A percentile compares a stretch with the other conserved stretches of the same genome.
These are phyloP conservation scores for Aspergillus phoenicis DNA, from an alignment of 2,329 filamentous ascomycete genomes.

Conservation along the genomic window DNA sequence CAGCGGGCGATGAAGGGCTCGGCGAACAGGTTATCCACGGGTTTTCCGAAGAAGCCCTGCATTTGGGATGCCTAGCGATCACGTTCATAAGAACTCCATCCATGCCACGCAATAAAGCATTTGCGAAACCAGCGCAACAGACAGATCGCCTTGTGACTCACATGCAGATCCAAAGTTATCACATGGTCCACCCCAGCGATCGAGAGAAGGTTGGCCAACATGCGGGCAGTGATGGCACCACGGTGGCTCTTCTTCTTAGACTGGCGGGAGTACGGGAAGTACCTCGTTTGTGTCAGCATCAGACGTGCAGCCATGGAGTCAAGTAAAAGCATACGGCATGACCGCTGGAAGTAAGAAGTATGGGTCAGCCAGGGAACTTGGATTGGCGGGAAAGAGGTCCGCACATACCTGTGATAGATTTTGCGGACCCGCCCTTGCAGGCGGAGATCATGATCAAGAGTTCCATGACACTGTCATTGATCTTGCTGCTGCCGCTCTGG, in stretches of 20 bases:
- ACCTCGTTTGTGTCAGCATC: conserved; percentile 54
- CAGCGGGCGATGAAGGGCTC: conserved; percentile 94
- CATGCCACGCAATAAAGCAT: conserved; percentile 7
- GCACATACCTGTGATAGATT: conserved; percentile 85
- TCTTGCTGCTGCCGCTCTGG: conserved; percentile 91
- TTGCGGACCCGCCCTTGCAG: conserved; percentile 95
- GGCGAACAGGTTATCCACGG: conserved; percentile 94
- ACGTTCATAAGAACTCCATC: conserved; percentile 23
- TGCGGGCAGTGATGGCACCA: conserved; percentile 92
- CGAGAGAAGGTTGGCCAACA: conserved; percentile 92
- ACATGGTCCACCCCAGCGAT: conserved; percentile 97
- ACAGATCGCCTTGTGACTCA: conserved; percentile 40
- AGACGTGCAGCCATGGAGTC: conserved; percentile 30
- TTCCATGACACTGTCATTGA: conserved; percentile 99
- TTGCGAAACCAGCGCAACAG: conserved; percentile 1
- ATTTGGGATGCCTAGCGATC: conserved; percentile 75
- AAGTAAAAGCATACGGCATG: conserved; percentile 49
- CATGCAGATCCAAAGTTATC: conserved; percentile 93
- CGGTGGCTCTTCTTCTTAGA: conserved; percentile 99
- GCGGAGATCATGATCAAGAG: conserved; percentile 98
- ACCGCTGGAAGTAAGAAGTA: conserved; percentile 37
- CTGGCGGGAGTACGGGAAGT: conserved; percentile 98
- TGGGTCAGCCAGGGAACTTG: conserved; percentile 12
- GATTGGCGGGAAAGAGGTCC: conserved; percentile 4
- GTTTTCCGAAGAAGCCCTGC: conserved; percentile 98